Evolutionary conservation across 2,329 filamentous ascomycete genomes (phyloP).

Genomic region (Beauveria australis): DNA sequence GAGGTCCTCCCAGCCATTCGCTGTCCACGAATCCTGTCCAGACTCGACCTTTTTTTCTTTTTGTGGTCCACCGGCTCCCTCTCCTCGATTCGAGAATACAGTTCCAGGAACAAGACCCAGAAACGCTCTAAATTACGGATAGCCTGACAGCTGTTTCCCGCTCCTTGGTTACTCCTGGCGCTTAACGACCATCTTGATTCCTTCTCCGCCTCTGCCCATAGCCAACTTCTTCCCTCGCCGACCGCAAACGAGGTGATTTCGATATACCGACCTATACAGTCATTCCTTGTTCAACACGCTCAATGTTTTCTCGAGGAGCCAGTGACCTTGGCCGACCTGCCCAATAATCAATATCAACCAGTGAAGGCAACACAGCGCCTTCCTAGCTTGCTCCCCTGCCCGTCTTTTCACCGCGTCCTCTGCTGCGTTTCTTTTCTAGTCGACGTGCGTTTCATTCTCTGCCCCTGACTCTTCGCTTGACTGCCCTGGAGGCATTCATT

Average conservation of each 20-base stretch:
- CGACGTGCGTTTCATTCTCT: neutral
- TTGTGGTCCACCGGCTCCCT: neutral
- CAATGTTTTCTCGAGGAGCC: slow-evolving; percentile 7
- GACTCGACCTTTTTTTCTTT: neutral
- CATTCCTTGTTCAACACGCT: neutral
- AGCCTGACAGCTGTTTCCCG: neutral
- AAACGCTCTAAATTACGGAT: neutral
- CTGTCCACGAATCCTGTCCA: neutral
- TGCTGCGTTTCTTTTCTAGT: slow-evolving; percentile 5
- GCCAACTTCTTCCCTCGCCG: slow-evolving; percentile 11
- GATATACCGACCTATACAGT: slow-evolving; percentile 2
- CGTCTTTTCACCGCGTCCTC: slow-evolving; percentile 1
- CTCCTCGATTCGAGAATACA: neutral
- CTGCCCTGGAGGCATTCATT: slow-evolving; percentile 7
- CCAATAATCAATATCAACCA: neutral
- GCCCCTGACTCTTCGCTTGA: slow-evolving; percentile 4
- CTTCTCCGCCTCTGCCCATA: slow-evolving; percentile 15
- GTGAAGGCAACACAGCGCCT: neutral
- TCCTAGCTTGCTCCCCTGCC: slow-evolving; percentile 2
- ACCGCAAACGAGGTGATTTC: neutral
- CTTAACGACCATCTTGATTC: neutral
- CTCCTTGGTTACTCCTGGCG: neutral
- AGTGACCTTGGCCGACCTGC: neutral
- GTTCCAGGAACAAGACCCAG: neutral
- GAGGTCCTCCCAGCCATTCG: slow-evolving; percentile 6